phyloP scores from a whole-genome alignment of 352 stramenopile species.

The Phytophthora multivora region DNA sequence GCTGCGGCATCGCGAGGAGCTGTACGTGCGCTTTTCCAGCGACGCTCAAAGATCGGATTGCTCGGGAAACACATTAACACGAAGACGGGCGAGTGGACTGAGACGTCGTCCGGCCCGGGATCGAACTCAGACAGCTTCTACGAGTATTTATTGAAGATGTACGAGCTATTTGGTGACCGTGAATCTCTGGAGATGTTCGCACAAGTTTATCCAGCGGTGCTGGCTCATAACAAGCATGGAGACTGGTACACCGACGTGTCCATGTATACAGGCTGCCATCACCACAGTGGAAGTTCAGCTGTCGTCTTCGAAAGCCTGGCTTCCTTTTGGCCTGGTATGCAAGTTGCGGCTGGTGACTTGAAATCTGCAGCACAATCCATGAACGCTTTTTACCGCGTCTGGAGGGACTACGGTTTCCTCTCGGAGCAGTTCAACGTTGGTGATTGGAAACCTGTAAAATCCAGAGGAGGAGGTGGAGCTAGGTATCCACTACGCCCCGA shows the following conservation, averaged over 20 bases:
- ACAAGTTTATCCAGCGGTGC: constrained; percentile 66
- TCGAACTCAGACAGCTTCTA: constrained; percentile 98
- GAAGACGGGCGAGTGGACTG: constrained; percentile 84
- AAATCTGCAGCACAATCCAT: constrained; percentile 80
- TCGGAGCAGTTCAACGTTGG: constrained; percentile 96
- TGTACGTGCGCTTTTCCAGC: constrained; percentile 78
- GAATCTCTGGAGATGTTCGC: constrained; percentile 93
- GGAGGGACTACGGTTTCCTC: constrained; percentile 95
- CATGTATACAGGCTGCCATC: constrained; percentile 79
- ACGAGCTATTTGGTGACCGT: constrained; percentile 93
- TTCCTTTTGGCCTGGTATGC: constrained; percentile 97
- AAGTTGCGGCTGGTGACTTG: constrained; percentile 94
- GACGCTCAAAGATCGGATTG: constrained; percentile 82
- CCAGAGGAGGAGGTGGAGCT: constrained; percentile 39
- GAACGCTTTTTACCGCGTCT: constrained; percentile 96
- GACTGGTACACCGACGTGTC: constrained; percentile 88
- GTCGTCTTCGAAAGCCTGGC: constrained; percentile 90
- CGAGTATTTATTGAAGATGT: constrained; percentile 98
- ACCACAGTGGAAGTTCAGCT: constrained; percentile 33
- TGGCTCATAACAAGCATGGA: constrained; percentile 75
- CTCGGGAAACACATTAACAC: constrained; percentile 97
- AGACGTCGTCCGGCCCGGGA: constrained; percentile 81
- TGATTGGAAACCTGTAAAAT: constrained; percentile 70
- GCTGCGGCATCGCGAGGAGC: constrained; percentile 62
- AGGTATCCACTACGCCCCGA: constrained; percentile 96